Evolutionary conservation across 108 stramenopile genomes (phyloP), one percentile per base, ranked within the genome.

Genomic region (Epithemia pelagica): DNA sequence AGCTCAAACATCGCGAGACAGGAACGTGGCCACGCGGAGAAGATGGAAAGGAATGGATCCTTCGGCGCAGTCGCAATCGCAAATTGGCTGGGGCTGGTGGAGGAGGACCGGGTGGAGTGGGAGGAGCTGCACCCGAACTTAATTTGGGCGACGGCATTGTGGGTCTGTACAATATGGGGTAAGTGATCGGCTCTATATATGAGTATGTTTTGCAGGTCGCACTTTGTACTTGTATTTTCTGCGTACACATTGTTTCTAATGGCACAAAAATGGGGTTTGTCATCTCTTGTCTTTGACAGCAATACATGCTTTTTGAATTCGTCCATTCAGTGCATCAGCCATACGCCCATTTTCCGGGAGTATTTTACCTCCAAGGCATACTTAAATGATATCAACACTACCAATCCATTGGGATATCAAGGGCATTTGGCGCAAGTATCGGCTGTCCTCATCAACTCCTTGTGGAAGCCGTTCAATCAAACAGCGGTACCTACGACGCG

Each of bases 251-350:
- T n/a, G n/a, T n/a, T n/a, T n/a, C n/a, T n/a, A n/a, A n/a, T n/a
- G n/a, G n/a, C n/a, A n/a, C n/a, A n/a, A n/a, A n/a, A n/a, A n/a
- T n/a, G n/a, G n/a, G n/a, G n/a, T n/a, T n/a, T n/a, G n/a, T n/a
- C n/a, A n/a, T n/a, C n/a, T n/a, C n/a, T n/a, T n/a, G n/a, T n/a
- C n/a, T n/a, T n/a, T n/a, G n/a, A n/a, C n/a, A 79, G 85, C 20
- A 99, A 99, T 66, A 97, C 96, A 25, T 99, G 98, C 87, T 99
- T 95, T 76, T 64, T 97, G 33, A 99, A 97, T 66, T 79, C 96
- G 1, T 90, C 93, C 25, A 80, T 97, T 65, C 96, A 99, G 78
- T 96, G 96, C 66, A 72, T 99, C 64, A 87, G 87, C 59, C 96
- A 96, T 76, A 96, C 96, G 51, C 96, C 95, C 20, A 80, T 96